Base-by-base conservation (phyloP, 192 early-diverging fungal species). In the Gigaspora rosea region DNA sequence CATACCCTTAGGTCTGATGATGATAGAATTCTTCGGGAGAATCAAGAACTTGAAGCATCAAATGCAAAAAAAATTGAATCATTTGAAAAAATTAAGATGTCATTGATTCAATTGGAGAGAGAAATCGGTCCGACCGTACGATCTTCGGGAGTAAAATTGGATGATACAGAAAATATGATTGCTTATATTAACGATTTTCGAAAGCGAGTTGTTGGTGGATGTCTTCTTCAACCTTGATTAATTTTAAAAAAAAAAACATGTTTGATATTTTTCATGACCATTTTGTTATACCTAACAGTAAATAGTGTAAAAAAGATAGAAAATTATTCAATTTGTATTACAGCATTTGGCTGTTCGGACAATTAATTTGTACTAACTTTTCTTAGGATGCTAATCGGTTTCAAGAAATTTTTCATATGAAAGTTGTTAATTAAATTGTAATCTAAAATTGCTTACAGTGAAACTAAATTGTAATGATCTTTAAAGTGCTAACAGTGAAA, bases 131-230 rank as follows among this genome's bases (percentile, higher is more conserved):
- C 74, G 8, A 76, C 74, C 4, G 74, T 76, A 6, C 47, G 61
- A 52, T 76, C 74, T 32, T 76, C 74, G 35, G 35, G 62, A 4
- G 62, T 76, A 12, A 57, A 47, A 48, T 65, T 76, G 16, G 74
- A 76, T 18, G 74, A 76, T 35, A 36, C 74, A 8, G 74, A 76
- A 51, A 76, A 76, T 76, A 59, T 76, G 62, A 61, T 48, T 32
- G 48, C 27, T 35, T 76, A 76, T 65, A 27, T 76, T 76, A 20
- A 49, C 9, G 74, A 50, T 51, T 76, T 76, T 64, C 41, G 50
- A 33, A 59, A 65, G 13, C 5, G 74, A 16, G 50, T 76, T 51
- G 62, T 59, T 35, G 41, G 74, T 65, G 74, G 74, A 8, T 76
- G 74, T 49, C 56, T 76, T 27, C 50, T 76, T 16, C 74, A 76